Evolutionary conservation across 331 rosid species (phyloP).

Genomic region (Quercus phellos): DNA sequence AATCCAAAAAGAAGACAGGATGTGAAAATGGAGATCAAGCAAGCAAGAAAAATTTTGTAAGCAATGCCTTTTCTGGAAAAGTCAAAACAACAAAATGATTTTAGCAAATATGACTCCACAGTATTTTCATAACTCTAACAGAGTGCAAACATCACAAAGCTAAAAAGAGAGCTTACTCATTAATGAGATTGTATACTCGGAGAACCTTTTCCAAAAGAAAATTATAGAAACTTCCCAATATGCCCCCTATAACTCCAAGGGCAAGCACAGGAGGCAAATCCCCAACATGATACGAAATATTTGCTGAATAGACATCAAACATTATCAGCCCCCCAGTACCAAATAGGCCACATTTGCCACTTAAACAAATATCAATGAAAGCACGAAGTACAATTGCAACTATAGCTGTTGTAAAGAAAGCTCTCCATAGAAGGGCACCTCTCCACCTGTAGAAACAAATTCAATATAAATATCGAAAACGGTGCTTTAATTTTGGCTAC

Average conservation of each 20-base stretch:
- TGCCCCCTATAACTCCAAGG: constrained; percentile 78
- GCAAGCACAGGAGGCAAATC: constrained; percentile 76
- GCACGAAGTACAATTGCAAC: constrained; percentile 88
- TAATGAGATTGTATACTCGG: constrained; percentile 62
- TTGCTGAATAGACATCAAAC: constrained; percentile 75
- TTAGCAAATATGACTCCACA: constrained; percentile 3
- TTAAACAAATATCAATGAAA: constrained; percentile 72
- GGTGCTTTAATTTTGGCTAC: neutral
- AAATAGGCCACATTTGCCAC: constrained; percentile 86
- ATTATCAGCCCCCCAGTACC: constrained; percentile 97
- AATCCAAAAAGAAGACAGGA: constrained; percentile 90
- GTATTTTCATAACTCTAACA: constrained; percentile 5
- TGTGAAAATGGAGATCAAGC: constrained; percentile 68
- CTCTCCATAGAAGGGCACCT: constrained; percentile 93
- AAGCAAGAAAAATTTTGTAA: constrained; percentile 66
- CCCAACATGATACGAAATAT: constrained; percentile 55
- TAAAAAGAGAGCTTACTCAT: constrained; percentile 55
- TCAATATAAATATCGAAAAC: neutral
- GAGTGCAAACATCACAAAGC: neutral
- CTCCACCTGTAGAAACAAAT: constrained; percentile 74
- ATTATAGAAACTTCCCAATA: constrained; percentile 84
- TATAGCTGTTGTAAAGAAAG: constrained; percentile 83
- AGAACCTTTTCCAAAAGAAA: constrained; percentile 61
- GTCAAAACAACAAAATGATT: constrained; percentile 19
- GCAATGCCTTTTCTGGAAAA: constrained; percentile 65